Evolutionary conservation across 2,329 filamentous ascomycete species (phyloP), one percentile per base, ranked within the genome.

Genomic region (Colletotrichum costaricense): DNA sequence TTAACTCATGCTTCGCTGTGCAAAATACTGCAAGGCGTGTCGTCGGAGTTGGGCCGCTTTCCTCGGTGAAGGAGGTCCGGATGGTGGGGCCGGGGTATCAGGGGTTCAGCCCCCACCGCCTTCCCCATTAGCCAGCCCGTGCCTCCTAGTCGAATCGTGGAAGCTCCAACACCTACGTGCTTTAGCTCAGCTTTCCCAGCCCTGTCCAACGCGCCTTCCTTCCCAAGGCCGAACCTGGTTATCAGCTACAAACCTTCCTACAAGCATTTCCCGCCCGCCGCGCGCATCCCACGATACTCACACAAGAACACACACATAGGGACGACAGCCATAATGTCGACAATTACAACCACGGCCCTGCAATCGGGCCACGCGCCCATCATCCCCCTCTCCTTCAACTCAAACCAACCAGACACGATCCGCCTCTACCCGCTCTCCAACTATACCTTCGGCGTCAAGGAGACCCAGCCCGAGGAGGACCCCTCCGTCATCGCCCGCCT

Each of bases 371-470:
- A 93, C 76, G 92, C 93, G 84, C 95, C 96, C 28, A 91, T 92
- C 75, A 89, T 94, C 66, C 95, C 95, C 30, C 92, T 94, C 75
- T 85, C 92, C 77, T 99, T 99, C 89, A 94, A 95, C 81, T 92
- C 90, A 65, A 95, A 96, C 82, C 97, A 99, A 84, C 95, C 96
- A 42, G 87, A 92, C 78, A 97, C 95, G 2, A 95, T 99, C 80
- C 94, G 94, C 66, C 90, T 99, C 30, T 98, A 95, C 81, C 97
- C 97, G 42, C 90, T 99, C 62, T 98, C 95, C 77, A 99, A 98
- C 88, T 99, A 99, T 88, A 98, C 97, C 28, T 98, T 99, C 80
- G 96, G 96, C 75, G 97, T 97, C 74, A 99, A 99, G 85, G 97
- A 98, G 87, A 97, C 94, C 26, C 97, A 99, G 82, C 97, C 96